These are phyloP conservation scores for Fomes fomentarius DNA, from an alignment of 1,284 basidiomycete species.

Conservation along the genomic window DNA sequence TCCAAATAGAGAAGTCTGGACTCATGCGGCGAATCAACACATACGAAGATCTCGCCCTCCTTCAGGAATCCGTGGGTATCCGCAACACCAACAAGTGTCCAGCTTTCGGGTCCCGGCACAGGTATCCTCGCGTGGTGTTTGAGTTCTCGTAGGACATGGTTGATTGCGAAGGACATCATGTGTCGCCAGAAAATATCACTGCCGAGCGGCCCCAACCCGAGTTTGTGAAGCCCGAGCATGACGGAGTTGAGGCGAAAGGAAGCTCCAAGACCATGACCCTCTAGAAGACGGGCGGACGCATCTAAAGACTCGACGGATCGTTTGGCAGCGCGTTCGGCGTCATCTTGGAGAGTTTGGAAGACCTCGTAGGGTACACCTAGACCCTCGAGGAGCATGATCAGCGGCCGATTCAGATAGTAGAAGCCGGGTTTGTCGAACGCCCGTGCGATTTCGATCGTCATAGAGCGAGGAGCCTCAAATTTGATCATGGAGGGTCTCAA, in stretches of 20 bases:
- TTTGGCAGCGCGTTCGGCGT: conserved; percentile 51
- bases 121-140: conserved; percentile 73
- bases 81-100: conserved; percentile 71
- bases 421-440: conserved; percentile 62
- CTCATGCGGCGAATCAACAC: conserved; percentile 46
- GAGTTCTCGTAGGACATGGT: conserved; percentile 65
- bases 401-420: conserved; percentile 67
- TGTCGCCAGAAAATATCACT: conserved; percentile 53
- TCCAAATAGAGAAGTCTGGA: conserved; percentile 48
- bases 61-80: conserved; percentile 57
- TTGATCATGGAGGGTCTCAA: conserved; percentile 77
- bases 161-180: conserved; percentile 54
- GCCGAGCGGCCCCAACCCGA: conserved; percentile 32
- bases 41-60: conserved; percentile 61
- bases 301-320: conserved; percentile 46
- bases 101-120: conserved; percentile 49
- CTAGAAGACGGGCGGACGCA: conserved; percentile 51
- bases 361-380: conserved; percentile 54
- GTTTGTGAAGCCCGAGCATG: conserved; percentile 41
- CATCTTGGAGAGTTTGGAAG: conserved; percentile 60
- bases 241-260: conserved; percentile 44
- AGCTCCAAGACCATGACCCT: conserved; percentile 44
- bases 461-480: conserved; percentile 57
- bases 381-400: conserved; percentile 70
- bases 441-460: conserved; percentile 72